Percentiles rank a stretch among this genome's conserved stretches.
phyloP scores from a whole-genome alignment of 1,284 basidiomycete genomes.

The Irpex lacteus region DNA sequence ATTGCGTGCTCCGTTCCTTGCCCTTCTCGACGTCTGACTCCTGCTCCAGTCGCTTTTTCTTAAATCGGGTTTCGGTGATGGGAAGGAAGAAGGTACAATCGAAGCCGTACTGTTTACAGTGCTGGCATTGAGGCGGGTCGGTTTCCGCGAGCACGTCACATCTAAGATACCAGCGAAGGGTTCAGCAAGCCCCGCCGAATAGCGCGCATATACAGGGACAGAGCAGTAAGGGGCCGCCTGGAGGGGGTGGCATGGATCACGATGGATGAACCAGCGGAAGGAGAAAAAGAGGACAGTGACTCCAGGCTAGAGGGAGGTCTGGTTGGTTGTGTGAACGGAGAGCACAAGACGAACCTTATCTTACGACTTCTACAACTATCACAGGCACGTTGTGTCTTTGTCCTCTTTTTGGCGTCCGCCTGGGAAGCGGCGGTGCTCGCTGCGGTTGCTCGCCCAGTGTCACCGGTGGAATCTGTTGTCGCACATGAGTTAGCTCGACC shows the following conservation, averaged over 20 bases:
- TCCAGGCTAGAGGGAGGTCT: slow-evolving; percentile 3
- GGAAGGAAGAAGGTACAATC: slow-evolving; percentile 97
- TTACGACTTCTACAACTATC: slow-evolving; percentile 92
- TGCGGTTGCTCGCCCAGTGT: slow-evolving; percentile 34
- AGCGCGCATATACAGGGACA: slow-evolving; percentile 11
- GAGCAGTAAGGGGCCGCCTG: slow-evolving; percentile 12
- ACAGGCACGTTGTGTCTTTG: slow-evolving; percentile 88
- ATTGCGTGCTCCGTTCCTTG: slow-evolving; percentile 34
- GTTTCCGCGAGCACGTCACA: slow-evolving; percentile 76
- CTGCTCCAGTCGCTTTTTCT: slow-evolving; percentile 85
- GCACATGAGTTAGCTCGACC: slow-evolving; percentile 53
- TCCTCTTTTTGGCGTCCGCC: slow-evolving; percentile 77
- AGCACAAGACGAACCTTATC: slow-evolving; percentile 58
- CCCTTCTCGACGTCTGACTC: slow-evolving; percentile 44
- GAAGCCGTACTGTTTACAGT: slow-evolving; percentile 87
- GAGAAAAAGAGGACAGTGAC: background rate
- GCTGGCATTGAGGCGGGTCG: slow-evolving; percentile 78
- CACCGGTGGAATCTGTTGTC: slow-evolving; percentile 45
- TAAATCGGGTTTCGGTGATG: slow-evolving; percentile 97
- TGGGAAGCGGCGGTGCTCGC: slow-evolving; percentile 24
- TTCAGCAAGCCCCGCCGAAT: slow-evolving; percentile 25
- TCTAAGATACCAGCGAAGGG: slow-evolving; percentile 34
- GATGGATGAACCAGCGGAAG: slow-evolving; percentile 3
- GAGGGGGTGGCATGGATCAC: slow-evolving; percentile 5
- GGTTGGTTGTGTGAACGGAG: slow-evolving; percentile 10